Evolutionary conservation across 805 yeast species (phyloP).

Genomic region (Starmera amethionina): DNA sequence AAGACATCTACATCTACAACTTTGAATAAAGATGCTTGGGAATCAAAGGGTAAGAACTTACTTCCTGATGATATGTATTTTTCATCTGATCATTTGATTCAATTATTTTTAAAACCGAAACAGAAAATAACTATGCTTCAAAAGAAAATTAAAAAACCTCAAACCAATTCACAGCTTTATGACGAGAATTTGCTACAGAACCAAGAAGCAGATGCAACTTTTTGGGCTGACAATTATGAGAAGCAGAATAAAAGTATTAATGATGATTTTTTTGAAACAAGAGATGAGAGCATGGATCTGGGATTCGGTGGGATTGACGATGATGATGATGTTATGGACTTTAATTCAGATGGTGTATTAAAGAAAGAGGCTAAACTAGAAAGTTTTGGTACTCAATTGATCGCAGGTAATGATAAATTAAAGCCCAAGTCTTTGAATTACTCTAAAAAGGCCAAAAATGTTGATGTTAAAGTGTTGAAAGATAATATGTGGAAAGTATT

Average conservation of each 20-base stretch:
- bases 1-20: constrained; percentile 24
- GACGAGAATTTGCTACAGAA: constrained; percentile 8
- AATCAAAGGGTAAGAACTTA: constrained; percentile 33
- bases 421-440: constrained; percentile 41
- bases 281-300: constrained; percentile 23
- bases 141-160: constrained; percentile 5
- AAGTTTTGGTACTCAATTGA: constrained; percentile 18
- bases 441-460: constrained; percentile 68
- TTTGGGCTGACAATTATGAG: constrained; percentile 61
- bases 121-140: constrained; percentile 28
- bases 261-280: constrained; percentile 23
- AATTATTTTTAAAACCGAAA: constrained; percentile 59
- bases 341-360: constrained; percentile 1
- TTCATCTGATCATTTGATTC: constrained; percentile 56
- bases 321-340: constrained; percentile 19
- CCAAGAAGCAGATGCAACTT: constrained; percentile 51
- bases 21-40: constrained; percentile 31
- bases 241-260: constrained; percentile 25
- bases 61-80: constrained; percentile 71
- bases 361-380: constrained; percentile 10
- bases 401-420: constrained; percentile 18
- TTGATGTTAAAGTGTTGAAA: constrained; percentile 65
- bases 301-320: constrained; percentile 28
- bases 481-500: constrained; percentile 65
- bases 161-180: neutral